Evolutionary conservation across 2,329 filamentous ascomycete genomes (phyloP).

Genomic region (Sclerotinia glacialis): DNA sequence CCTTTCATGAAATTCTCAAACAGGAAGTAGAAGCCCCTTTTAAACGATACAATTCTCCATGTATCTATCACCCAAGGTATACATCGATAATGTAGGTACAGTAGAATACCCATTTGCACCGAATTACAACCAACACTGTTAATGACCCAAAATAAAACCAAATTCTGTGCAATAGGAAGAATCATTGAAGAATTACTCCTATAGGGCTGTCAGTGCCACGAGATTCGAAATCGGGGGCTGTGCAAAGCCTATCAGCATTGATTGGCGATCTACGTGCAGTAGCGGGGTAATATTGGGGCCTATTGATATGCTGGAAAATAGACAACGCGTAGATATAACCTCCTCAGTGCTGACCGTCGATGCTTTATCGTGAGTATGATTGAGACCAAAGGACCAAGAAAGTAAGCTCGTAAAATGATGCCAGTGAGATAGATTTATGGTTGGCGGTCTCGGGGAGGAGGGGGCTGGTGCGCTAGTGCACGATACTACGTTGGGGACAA

Average conservation of each 20-base stretch:
- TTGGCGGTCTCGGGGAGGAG: not conserved
- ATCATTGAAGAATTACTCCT: slow-evolving; percentile 3
- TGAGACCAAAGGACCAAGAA: not conserved
- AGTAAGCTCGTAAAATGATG: not conserved
- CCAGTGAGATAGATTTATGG: not conserved
- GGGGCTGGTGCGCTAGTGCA: not conserved
- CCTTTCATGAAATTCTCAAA: not conserved
- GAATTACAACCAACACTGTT: not conserved
- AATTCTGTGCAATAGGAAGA: not conserved
- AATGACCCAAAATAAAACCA: slow-evolving; percentile 3
- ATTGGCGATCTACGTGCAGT: not conserved
- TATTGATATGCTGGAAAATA: not conserved
- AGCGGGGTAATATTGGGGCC: not conserved
- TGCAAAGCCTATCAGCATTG: not conserved
- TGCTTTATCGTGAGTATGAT: not conserved
- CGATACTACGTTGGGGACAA: slow-evolving; percentile 7
- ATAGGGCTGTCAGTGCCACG: not conserved
- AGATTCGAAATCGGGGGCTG: slow-evolving; percentile 7
- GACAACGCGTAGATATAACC: not conserved
- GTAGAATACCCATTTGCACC: not conserved
- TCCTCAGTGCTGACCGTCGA: not conserved
- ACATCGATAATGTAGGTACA: not conserved
- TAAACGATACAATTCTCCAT: not conserved
- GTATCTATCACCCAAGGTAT: not conserved
- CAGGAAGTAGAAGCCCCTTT: not conserved